A percentile compares a stretch with the other conserved stretches of the same genome.
Evolutionary conservation across 345 rosid genomes (phyloP).

Genomic region (Mallotus nudiflorus): DNA sequence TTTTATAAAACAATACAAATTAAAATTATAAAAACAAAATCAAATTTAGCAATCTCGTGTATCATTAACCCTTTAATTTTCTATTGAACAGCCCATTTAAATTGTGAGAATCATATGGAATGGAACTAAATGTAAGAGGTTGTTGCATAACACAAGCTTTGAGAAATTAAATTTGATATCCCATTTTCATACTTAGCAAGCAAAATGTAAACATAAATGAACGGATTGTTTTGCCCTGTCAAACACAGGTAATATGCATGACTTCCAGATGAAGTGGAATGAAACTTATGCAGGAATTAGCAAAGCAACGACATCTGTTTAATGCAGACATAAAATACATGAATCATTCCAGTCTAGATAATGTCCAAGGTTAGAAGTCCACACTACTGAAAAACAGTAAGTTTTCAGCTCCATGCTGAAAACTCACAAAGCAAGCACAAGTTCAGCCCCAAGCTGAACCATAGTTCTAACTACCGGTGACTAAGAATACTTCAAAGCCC

Average conservation of each 20-base stretch:
- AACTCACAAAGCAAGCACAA: constrained; percentile 29
- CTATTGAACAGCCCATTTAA: too few relatives aligned
- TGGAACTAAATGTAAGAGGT: too few relatives aligned
- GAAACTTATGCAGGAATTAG: constrained; percentile 10
- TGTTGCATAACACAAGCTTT: too few relatives aligned
- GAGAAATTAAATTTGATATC: too few relatives aligned
- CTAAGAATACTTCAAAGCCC: constrained; percentile 8
- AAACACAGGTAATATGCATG: constrained; percentile 5
- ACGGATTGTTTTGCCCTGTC: constrained; percentile 1
- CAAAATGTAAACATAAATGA: too few relatives aligned
- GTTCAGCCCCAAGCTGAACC: constrained; percentile 84
- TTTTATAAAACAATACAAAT: too few relatives aligned
- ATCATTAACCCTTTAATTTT: too few relatives aligned
- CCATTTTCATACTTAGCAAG: too few relatives aligned
- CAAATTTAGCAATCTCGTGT: too few relatives aligned
- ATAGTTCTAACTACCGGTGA: constrained; percentile 30
- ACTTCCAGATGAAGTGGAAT: constrained; percentile 16
- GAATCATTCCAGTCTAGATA: constrained; percentile 8
- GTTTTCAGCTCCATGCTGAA: constrained; percentile 16
- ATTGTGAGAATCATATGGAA: too few relatives aligned
- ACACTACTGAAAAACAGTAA: constrained; percentile 15
- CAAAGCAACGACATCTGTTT: constrained; percentile 6
- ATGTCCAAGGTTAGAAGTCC: constrained; percentile 22
- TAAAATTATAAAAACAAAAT: too few relatives aligned
- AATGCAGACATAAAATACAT: constrained; percentile 13